Base-by-base conservation (phyloP, 805 yeast genomes). In the Cyberlindnera euphorbiiphila region DNA sequence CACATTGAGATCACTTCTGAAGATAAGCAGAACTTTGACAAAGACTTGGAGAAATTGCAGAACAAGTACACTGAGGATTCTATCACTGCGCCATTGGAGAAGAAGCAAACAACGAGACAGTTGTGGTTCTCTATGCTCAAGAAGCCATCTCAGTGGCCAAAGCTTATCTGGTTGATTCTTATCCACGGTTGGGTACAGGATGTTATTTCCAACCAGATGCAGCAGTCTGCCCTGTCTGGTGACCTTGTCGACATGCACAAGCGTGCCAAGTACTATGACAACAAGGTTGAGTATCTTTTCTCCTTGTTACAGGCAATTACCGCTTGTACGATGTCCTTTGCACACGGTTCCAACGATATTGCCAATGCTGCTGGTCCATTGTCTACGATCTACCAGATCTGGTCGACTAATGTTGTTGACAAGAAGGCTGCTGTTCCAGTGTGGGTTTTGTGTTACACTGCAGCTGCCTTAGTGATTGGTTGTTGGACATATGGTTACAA, bases 261-360 rank as follows among this genome's bases (percentile, higher is more conserved):
- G 23, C 65, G 65, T 41, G 76, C 87, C 42, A 78, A 76, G 59
- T 76, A 70, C 51, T 82, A 82, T 60, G 85, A 81, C 56, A 78
- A 76, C 71, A 77, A 78, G 59, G 65, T 78, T 41, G 91, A 82
- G 62, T 78, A 71, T 57, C 60, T 82, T 46, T 82, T 74, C 57
- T 75, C 89, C 4, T 64, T 81, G 45, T 64, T 81, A 37, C 91
- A 82, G 61, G 80, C 77, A 36, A 60, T 81, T 45, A 81, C 89
- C 28, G 89, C 91, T 12, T 72, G 78, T 49, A 81, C 87, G 34
- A 81, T 81, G 81, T 81, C 89, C 2, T 81, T 83, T 59, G 85
- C 89, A 6, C 91, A 82, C 54, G 91, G 91, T 39, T 80, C 91
- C 26, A 82, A 82, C 54, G 91, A 82, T 62, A 80, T 83, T 45